phyloP scores from a whole-genome alignment of 140 eudicot genomes.

The Bidens hawaiensis region DNA sequence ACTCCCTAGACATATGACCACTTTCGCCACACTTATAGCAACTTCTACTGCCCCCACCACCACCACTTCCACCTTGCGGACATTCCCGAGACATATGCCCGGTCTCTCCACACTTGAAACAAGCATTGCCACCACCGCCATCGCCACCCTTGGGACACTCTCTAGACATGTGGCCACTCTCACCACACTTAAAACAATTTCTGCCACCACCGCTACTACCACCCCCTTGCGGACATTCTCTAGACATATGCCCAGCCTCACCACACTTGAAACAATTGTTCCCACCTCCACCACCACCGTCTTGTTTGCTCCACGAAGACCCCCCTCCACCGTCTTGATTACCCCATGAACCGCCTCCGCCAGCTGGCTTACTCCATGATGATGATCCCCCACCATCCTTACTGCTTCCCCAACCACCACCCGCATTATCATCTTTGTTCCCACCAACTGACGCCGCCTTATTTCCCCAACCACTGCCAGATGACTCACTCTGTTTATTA shows the following conservation, averaged over 20 bases:
- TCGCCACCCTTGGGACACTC: constrained; percentile 33
- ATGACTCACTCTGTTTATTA: neutral
- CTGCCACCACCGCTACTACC: constrained; percentile 21
- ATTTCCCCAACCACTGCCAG: constrained; percentile 28
- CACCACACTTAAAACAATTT: constrained; percentile 29
- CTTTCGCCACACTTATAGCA: constrained; percentile 35
- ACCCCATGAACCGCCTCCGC: constrained; percentile 35
- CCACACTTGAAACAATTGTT: constrained; percentile 36
- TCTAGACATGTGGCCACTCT: constrained; percentile 28
- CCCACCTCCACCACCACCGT: constrained; percentile 25
- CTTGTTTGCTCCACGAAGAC: constrained; percentile 37
- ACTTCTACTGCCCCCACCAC: constrained; percentile 18
- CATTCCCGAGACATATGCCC: constrained; percentile 43
- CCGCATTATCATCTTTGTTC: constrained; percentile 26
- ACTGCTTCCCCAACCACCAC: constrained; percentile 26
- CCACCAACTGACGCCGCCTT: constrained; percentile 24
- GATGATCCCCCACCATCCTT: constrained; percentile 21
- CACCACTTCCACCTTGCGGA: constrained; percentile 27
- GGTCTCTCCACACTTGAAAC: constrained; percentile 33
- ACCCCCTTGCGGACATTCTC: constrained; percentile 34
- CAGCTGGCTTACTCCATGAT: constrained; percentile 26
- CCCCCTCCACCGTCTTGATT: constrained; percentile 22
- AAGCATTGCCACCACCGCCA: constrained; percentile 30
- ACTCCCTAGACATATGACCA: constrained; percentile 36
- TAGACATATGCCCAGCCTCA: constrained; percentile 28